phyloP scores from a whole-genome alignment of 2,329 filamentous ascomycete genomes.

The Xylaria polymorpha region DNA sequence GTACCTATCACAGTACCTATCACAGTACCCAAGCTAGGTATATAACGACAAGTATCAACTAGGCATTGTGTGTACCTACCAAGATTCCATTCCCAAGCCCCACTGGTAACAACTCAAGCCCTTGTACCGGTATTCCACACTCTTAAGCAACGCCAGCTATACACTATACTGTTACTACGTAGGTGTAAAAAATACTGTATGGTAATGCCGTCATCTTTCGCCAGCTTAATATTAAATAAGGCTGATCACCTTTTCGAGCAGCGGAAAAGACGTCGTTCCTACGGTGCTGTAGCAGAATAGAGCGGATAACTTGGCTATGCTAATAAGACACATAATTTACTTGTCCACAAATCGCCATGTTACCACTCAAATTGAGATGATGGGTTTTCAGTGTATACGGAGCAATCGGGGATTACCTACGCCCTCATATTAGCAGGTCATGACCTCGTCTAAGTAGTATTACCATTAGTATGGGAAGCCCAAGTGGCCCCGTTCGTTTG shows the following conservation, averaged over 20 bases:
- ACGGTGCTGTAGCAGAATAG: neutral
- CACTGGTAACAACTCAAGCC: neutral
- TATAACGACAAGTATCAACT: neutral
- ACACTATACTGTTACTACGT: neutral
- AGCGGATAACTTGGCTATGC: constrained; percentile 6
- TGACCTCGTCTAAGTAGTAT: no score
- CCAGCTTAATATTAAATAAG: constrained; percentile 25
- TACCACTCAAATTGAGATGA: constrained; percentile 6
- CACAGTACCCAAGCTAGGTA: neutral
- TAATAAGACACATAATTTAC: constrained; percentile 28
- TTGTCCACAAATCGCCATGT: neutral
- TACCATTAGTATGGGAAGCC: neutral
- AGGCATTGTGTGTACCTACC: neutral
- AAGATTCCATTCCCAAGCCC: neutral
- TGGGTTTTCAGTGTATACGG: neutral
- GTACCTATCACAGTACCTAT: constrained; percentile 1
- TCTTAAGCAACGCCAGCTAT: no score
- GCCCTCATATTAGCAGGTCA: constrained; percentile 5
- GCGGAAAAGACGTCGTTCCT: neutral
- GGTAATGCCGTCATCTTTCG: constrained; percentile 28
- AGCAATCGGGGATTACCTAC: constrained; percentile 3
- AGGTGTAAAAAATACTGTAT: neutral
- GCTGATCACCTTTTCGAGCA: constrained; percentile 20
- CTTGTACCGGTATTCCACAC: neutral
- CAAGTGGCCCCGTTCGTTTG: constrained; percentile 25